phyloP scores from a whole-genome alignment of 2,329 filamentous ascomycete species.

The Shiraia sp. region DNA sequence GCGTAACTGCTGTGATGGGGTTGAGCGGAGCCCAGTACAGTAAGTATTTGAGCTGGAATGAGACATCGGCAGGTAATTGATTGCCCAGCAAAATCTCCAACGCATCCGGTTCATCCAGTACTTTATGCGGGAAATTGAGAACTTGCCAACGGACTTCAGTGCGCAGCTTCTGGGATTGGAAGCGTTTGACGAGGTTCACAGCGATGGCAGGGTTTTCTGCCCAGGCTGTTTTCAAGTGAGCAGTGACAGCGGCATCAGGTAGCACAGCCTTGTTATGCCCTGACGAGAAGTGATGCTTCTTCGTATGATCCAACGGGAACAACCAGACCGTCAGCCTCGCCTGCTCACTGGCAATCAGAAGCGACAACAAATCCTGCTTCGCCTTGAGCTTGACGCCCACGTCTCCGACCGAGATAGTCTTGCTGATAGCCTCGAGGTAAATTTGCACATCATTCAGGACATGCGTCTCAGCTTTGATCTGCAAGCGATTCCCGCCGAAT shows the following conservation, averaged over 20 bases:
- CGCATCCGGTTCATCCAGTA: conserved; percentile 78
- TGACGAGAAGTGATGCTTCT: conserved; percentile 55
- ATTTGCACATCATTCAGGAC: conserved; percentile 75
- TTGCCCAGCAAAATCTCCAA: conserved; percentile 80
- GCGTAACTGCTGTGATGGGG: conserved; percentile 88
- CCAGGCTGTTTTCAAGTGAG: conserved; percentile 83
- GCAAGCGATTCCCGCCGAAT: conserved; percentile 89
- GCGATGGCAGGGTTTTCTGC: conserved; percentile 80
- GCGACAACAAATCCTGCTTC: conserved; percentile 81
- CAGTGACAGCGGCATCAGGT: conserved; percentile 57
- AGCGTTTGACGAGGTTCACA: conserved; percentile 80
- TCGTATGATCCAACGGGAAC: conserved; percentile 71
- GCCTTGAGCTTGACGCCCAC: conserved; percentile 67
- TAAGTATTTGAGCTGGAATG: conserved; percentile 87
- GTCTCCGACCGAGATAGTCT: conserved; percentile 56
- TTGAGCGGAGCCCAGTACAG: conserved; percentile 93
- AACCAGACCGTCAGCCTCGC: conserved; percentile 87
- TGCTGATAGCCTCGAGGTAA: conserved; percentile 66
- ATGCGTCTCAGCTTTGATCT: conserved; percentile 89
- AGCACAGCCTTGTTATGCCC: conserved; percentile 48
- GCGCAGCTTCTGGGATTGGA: conserved; percentile 72
- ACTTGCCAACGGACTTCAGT: conserved; percentile 79
- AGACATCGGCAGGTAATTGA: conserved; percentile 75
- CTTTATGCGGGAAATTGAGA: conserved; percentile 81
- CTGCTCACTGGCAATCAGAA: conserved; percentile 84